Percentiles rank a stretch among this genome's conserved stretches.
These are phyloP conservation scores for Eucalyptus guilfoylei DNA, from an alignment of 345 rosid species.

Conservation along the genomic window DNA sequence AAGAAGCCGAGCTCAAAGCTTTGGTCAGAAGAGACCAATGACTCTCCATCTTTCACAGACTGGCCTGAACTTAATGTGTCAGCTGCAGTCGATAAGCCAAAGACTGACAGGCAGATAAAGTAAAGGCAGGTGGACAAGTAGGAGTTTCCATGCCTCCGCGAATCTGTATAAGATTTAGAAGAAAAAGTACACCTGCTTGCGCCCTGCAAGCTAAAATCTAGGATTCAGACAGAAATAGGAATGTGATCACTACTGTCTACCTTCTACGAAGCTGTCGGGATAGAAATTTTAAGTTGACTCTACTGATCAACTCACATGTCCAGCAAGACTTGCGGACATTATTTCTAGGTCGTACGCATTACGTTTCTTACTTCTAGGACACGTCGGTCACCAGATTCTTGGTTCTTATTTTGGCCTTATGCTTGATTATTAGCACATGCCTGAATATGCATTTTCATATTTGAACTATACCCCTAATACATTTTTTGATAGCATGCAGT, in stretches of 20 bases:
- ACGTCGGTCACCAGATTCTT: neutral
- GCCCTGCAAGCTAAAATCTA: neutral
- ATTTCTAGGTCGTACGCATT: neutral
- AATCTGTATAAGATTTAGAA: neutral
- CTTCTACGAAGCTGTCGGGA: neutral
- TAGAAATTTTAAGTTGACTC: neutral
- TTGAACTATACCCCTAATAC: no score
- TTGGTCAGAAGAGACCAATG: neutral
- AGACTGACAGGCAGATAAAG: neutral
- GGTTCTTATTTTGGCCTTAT: neutral
- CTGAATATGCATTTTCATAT: no score
- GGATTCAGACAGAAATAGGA: neutral
- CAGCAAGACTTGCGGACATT: neutral
- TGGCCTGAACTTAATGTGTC: neutral
- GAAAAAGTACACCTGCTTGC: neutral
- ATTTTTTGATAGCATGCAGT: no score
- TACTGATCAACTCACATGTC: neutral
- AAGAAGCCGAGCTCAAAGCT: slow-evolving; percentile 5
- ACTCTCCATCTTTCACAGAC: neutral
- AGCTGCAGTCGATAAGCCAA: neutral
- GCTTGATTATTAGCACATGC: neutral
- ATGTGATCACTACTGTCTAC: neutral
- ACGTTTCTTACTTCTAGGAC: neutral
- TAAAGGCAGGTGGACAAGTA: neutral
- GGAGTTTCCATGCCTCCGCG: neutral